A percentile compares a stretch with the other conserved stretches of the same genome.
phyloP scores from a whole-genome alignment of 345 rosid species.

The Brassica juncea region DNA sequence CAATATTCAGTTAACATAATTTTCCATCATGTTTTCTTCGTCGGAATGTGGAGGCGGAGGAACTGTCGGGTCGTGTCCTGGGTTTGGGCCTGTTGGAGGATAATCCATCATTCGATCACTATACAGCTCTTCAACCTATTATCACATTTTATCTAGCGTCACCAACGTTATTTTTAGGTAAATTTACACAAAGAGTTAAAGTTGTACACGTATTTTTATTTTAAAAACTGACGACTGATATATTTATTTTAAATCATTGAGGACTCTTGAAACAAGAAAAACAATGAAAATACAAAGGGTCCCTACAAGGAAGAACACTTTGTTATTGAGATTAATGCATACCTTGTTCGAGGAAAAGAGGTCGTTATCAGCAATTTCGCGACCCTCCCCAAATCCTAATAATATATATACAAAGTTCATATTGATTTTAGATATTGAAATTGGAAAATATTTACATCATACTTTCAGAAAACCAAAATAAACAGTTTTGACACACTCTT shows the following conservation, averaged over 20 bases:
- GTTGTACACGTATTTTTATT: background rate
- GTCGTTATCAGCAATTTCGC: background rate
- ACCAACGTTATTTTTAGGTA: background rate
- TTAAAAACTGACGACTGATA: background rate
- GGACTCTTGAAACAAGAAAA: background rate
- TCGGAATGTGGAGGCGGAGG: background rate
- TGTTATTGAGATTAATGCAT: background rate
- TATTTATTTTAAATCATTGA: background rate
- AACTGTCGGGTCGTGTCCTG: background rate
- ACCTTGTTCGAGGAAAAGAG: background rate
- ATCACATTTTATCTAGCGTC: background rate
- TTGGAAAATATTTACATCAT: background rate
- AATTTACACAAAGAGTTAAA: background rate
- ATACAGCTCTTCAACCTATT: background rate
- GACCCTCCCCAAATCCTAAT: background rate
- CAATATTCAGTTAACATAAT: conserved; percentile 1
- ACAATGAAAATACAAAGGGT: background rate
- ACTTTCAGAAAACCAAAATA: background rate
- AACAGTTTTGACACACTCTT: background rate
- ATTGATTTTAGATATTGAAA: background rate
- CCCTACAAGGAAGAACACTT: background rate
- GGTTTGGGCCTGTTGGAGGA: background rate
- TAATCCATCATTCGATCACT: background rate
- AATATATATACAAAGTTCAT: background rate
- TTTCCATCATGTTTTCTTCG: background rate